These are phyloP conservation scores for Podospora fimiseda DNA, from an alignment of 495 filamentous ascomycete species.

Conservation along the genomic window DNA sequence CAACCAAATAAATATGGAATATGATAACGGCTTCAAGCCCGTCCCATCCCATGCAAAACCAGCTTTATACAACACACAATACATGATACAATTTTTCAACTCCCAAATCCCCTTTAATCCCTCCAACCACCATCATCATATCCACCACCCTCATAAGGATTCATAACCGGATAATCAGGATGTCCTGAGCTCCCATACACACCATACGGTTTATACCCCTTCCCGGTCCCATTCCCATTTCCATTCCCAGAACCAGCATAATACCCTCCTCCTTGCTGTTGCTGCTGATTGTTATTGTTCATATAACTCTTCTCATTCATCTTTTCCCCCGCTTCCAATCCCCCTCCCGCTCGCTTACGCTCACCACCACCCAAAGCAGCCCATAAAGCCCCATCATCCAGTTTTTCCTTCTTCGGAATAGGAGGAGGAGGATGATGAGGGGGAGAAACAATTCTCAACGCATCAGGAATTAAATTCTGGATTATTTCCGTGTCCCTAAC, in stretches of 20 bases:
- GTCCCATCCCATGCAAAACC: too few relatives aligned
- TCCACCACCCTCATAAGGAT: slow-evolving; percentile 4
- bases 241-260: not conserved
- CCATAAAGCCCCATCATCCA: not conserved
- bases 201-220: not conserved
- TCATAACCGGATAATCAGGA: slow-evolving; percentile 20
- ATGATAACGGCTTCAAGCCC: too few relatives aligned
- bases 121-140: not conserved
- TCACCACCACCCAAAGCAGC: not conserved
- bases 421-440: not conserved
- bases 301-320: not conserved
- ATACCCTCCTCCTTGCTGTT: not conserved
- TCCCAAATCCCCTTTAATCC: not conserved
- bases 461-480: not conserved
- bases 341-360: not conserved
- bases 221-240: not conserved
- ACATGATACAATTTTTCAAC: not conserved
- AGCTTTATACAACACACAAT: too few relatives aligned
- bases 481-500: not conserved
- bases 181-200: not conserved
- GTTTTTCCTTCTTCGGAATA: too few relatives aligned
- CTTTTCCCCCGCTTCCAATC: not conserved
- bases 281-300: not conserved
- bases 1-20: too few relatives aligned
- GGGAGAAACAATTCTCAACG: not conserved